Percentiles rank a stretch among this genome's conserved stretches.
Evolutionary conservation across 2,329 filamentous ascomycete species (phyloP).

Genomic region (Talaromyces sp.): DNA sequence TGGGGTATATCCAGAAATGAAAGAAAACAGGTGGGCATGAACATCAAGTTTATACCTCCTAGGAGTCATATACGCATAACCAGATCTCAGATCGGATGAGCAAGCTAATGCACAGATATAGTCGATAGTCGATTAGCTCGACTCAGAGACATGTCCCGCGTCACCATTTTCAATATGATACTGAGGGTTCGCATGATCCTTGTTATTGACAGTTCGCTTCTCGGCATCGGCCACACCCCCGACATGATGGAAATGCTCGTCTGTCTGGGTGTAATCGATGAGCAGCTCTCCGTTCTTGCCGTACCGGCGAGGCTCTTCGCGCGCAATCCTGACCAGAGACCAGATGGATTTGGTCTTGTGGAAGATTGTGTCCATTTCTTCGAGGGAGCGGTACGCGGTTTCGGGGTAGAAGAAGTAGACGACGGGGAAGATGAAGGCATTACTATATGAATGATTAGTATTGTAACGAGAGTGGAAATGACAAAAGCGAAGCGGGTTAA

Average conservation of each 20-base stretch:
- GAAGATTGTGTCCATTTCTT: conserved; percentile 70
- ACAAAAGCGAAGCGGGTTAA: neutral
- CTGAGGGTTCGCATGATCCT: conserved; percentile 17
- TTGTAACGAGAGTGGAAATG: neutral
- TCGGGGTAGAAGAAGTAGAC: conserved; percentile 63
- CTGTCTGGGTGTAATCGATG: conserved; percentile 31
- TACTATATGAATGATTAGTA: conserved; percentile 32
- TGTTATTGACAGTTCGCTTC: conserved; percentile 70
- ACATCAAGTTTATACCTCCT: neutral
- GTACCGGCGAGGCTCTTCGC: conserved; percentile 54
- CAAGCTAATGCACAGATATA: neutral
- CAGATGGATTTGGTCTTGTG: conserved; percentile 52
- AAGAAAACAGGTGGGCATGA: neutral
- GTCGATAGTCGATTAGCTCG: neutral
- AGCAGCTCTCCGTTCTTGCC: conserved; percentile 58
- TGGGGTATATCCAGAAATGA: conserved; percentile 6
- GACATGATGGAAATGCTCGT: conserved; percentile 23
- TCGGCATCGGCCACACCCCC: conserved; percentile 62
- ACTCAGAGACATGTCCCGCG: conserved; percentile 5
- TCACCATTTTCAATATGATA: conserved; percentile 19
- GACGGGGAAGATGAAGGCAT: conserved; percentile 54
- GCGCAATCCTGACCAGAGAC: conserved; percentile 49
- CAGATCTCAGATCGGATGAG: neutral
- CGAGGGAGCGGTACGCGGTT: conserved; percentile 58
- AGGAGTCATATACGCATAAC: neutral